Percentiles rank a stretch among this genome's conserved stretches.
Evolutionary conservation across 2,329 filamentous ascomycete genomes (phyloP).

Genomic region (Talaromyces sp.): DNA sequence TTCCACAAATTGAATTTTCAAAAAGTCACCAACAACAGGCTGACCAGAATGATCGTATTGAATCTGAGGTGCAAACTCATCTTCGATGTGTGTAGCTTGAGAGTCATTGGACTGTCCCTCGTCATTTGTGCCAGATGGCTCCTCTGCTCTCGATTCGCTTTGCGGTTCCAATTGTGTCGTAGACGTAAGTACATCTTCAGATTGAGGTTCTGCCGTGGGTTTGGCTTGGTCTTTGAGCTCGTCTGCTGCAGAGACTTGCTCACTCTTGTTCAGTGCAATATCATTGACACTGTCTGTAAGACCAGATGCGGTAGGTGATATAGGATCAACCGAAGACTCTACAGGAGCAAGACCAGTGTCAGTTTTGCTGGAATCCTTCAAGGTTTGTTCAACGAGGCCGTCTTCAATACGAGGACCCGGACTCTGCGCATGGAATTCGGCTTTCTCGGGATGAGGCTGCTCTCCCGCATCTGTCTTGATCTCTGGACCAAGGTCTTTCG

Average conservation of each 20-base stretch:
- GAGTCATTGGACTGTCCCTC: not conserved
- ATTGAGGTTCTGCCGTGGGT: conserved; percentile 41
- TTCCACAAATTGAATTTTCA: conserved; percentile 96
- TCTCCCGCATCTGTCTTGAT: conserved; percentile 18
- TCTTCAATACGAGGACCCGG: conserved; percentile 57
- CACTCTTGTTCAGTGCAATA: conserved; percentile 60
- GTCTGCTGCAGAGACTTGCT: conserved; percentile 41
- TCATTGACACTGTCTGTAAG: conserved; percentile 54
- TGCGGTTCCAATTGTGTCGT: conserved; percentile 28
- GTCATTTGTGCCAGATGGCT: conserved; percentile 11
- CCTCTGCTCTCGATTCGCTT: conserved; percentile 18
- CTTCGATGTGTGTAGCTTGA: conserved; percentile 23
- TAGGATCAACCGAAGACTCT: conserved; percentile 27
- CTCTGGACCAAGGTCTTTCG: conserved; percentile 60
- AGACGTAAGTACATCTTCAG: conserved; percentile 62
- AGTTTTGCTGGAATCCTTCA: conserved; percentile 43
- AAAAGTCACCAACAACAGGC: conserved; percentile 85
- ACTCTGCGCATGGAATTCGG: conserved; percentile 32
- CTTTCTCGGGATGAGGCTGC: conserved; percentile 5
- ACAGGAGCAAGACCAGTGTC: not conserved
- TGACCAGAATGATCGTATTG: conserved; percentile 60
- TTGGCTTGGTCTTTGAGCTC: conserved; percentile 11
- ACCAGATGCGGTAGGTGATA: conserved; percentile 52
- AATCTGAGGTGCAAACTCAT: conserved; percentile 40
- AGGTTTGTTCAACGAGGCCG: conserved; percentile 74